phyloP scores from a whole-genome alignment of 306 rosid species.

The Elaeagnus macrophylla region DNA sequence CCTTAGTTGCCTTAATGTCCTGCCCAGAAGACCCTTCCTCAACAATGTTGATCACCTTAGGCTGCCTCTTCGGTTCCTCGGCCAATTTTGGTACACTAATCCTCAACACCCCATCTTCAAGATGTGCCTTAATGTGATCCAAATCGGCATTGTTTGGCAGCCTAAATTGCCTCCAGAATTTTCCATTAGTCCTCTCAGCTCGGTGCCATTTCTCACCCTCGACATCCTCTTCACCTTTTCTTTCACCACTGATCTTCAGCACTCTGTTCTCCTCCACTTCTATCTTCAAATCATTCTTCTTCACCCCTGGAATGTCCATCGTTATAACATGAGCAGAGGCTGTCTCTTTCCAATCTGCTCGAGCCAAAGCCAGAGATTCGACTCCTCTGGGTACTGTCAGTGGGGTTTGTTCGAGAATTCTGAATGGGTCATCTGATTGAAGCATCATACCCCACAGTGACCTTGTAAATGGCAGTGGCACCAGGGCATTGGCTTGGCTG shows the following conservation, averaged over 20 bases:
- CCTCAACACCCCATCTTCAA: constrained; percentile 20
- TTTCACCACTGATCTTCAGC: constrained; percentile 36
- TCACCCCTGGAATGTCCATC: constrained; percentile 37
- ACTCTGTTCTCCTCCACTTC: constrained; percentile 42
- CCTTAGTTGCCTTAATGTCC: constrained; percentile 20
- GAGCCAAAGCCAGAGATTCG: constrained; percentile 25
- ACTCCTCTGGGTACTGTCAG: constrained; percentile 14
- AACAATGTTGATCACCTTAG: constrained; percentile 22
- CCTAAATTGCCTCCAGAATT: constrained; percentile 41
- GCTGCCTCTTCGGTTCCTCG: constrained; percentile 19
- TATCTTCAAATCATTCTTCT: constrained; percentile 23
- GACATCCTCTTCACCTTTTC: constrained; percentile 11
- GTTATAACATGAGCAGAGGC: constrained; percentile 18
- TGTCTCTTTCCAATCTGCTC: constrained; percentile 42
- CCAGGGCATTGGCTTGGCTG: constrained; percentile 11
- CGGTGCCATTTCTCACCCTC: constrained; percentile 38
- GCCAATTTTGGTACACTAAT: constrained; percentile 28
- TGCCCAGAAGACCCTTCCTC: constrained; percentile 1
- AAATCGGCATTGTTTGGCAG: constrained; percentile 30
- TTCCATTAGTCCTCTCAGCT: constrained; percentile 26
- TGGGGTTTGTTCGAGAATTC: constrained; percentile 31
- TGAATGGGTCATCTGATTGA: constrained; percentile 32
- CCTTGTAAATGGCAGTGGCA: constrained; percentile 20
- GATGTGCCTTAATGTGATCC: constrained; percentile 26
- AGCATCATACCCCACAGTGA: constrained; percentile 25